Percentiles rank a stretch among this genome's conserved stretches.
Conservation (phyloP, 768 basidiomycete genomes). For the Trametes gibbosa region DNA sequence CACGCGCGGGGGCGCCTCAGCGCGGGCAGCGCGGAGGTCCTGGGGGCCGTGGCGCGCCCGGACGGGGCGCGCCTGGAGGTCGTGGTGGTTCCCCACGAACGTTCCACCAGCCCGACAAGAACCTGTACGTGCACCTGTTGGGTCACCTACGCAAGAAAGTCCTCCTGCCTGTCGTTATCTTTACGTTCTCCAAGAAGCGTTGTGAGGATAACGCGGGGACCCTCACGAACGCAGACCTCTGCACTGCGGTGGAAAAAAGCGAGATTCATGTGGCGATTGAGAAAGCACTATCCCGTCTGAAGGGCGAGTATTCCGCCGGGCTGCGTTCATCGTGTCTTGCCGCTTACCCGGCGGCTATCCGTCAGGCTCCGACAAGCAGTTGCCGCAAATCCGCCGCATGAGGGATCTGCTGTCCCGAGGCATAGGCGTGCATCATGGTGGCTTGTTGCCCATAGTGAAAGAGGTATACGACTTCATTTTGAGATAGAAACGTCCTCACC, state of each 20-base stretch:
- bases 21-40: slow-evolving; percentile 45
- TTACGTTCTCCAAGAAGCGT: slow-evolving; percentile 94
- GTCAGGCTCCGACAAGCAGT: slow-evolving; percentile 82
- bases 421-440: slow-evolving; percentile 97
- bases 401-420: slow-evolving; percentile 86
- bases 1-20: slow-evolving; percentile 61
- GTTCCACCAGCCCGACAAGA: slow-evolving; percentile 79
- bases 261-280: slow-evolving; percentile 95
- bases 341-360: neutral
- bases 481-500: neutral
- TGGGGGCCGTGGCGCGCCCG: slow-evolving; percentile 33
- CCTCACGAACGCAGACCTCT: slow-evolving; percentile 84
- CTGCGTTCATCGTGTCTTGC: too few species aligned
- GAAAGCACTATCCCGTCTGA: slow-evolving; percentile 84
- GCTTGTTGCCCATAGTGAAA: slow-evolving; percentile 93
- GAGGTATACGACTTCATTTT: slow-evolving; percentile 53
- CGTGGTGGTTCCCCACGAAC: slow-evolving; percentile 39
- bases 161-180: slow-evolving; percentile 91
- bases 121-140: slow-evolving; percentile 91
- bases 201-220: slow-evolving; percentile 97
- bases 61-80: slow-evolving; percentile 35
- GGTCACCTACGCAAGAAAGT: slow-evolving; percentile 80
- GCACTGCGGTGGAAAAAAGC: slow-evolving; percentile 89
- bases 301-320: slow-evolving; percentile 52
- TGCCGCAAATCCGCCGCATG: slow-evolving; percentile 93